Base-by-base conservation (phyloP, 148 eudicot species). In the Nepenthes mirabilis region DNA sequence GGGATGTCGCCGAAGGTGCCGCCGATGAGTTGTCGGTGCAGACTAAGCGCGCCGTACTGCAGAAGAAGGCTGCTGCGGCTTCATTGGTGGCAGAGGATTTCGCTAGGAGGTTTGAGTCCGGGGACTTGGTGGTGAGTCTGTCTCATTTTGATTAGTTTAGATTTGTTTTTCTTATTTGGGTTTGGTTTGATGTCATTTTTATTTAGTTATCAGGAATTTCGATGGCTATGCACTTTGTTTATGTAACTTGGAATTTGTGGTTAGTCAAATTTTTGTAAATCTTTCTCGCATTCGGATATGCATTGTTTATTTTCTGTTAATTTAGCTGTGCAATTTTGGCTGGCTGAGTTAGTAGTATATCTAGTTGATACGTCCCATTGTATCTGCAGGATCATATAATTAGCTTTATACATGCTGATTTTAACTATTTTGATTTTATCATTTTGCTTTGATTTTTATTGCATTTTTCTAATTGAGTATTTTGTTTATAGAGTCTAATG, bases 71-170 rank as follows among this genome's bases (percentile, higher is more conserved):
- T 1, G 96, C 90, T 12, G 86, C 75, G 4, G 86, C 85, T 5
- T 83, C 94, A 1, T 1, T 83, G 72, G 88, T 69, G 12, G 91
- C 90, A 0, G 96, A 91, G 88, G 91, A 91, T 72, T 83, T 77
- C 33, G 98, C 85, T 0, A 62, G 83, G 35, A 56, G 79, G 69
- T 81, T 89, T 52, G 96, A 86, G 75, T 70, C 83, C 12, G 96
- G 96, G 14, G 75, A 67, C 61, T 53, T 78, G 66, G 61, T 61
- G 83, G 89, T 88, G 59, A 48, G 67, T 0, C 23, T 55, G 14
- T 37, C 9, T 14, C 40, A n/a, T 0, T 54, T 70, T 57, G 9
- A 5, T 68, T 35, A 1, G 11, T 49, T 49, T 6, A 49, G 1
- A 45, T 45, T 43, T 43, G 54, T 34, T 13, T 62, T 37, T 14